These are phyloP conservation scores for Tricholoma sp. DNA, from an alignment of 768 basidiomycete species.

Conservation along the genomic window DNA sequence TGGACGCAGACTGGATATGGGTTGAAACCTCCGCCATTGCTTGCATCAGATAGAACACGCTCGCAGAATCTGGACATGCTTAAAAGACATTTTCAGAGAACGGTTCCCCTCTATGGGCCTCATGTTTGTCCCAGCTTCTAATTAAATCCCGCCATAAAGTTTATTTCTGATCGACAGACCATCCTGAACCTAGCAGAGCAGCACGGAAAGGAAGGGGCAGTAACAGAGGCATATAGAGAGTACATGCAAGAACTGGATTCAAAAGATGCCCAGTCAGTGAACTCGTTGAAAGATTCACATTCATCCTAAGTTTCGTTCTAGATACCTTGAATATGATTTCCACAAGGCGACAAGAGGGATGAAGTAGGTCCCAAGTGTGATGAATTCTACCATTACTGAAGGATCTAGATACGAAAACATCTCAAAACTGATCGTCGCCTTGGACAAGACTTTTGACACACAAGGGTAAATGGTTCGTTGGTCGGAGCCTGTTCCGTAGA, in stretches of 20 bases:
- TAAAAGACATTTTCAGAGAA: conserved; percentile 66
- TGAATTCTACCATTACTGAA: conserved; percentile 2
- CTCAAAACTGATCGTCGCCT: conserved; percentile 61
- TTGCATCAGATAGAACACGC: conserved; percentile 68
- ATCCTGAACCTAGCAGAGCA: conserved; percentile 90
- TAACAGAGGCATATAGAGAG: conserved; percentile 76
- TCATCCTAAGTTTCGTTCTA: conserved; percentile 21
- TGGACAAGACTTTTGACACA: conserved; percentile 69
- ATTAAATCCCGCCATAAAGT: not conserved
- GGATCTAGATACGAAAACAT: conserved; percentile 80
- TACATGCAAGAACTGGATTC: conserved; percentile 52
- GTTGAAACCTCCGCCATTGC: conserved; percentile 80
- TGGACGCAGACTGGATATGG: conserved; percentile 89
- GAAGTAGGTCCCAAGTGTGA: conserved; percentile 52
- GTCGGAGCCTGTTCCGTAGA: not conserved
- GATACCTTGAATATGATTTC: conserved; percentile 87
- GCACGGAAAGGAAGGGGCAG: conserved; percentile 77
- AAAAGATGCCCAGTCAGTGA: conserved; percentile 48
- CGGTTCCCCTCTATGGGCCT: conserved; percentile 66
- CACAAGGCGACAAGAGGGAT: conserved; percentile 92
- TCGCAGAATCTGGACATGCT: conserved; percentile 68
- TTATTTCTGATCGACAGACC: conserved; percentile 39
- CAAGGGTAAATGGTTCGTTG: conserved; percentile 54
- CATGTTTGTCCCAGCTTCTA: conserved; percentile 43
- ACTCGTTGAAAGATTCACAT: not conserved